A percentile compares a stretch with the other conserved stretches of the same genome.
Conservation (phyloP, 179 eudicot species). For the Spergularia azorica region DNA sequence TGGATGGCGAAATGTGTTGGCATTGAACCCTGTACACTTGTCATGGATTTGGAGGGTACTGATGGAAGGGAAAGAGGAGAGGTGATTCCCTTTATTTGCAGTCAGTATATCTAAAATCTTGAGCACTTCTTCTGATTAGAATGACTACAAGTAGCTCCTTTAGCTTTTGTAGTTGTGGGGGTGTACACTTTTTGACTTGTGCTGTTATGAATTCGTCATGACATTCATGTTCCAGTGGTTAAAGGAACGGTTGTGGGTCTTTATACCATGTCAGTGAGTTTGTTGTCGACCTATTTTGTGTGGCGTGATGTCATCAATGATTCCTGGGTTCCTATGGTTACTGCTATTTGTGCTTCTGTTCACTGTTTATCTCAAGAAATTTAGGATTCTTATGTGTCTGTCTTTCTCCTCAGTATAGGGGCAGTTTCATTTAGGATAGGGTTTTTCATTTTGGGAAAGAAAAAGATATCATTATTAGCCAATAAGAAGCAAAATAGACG, state of each 20-base stretch:
- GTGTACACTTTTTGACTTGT: not conserved
- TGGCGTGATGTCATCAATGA: no score
- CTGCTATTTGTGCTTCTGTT: no score
- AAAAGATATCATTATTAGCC: not conserved
- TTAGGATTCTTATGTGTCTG: not conserved
- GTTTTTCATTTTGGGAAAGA: not conserved
- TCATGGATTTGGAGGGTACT: conserved; percentile 86
- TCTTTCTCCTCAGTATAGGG: not conserved
- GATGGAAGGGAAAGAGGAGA: conserved; percentile 87
- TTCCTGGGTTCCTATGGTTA: no score
- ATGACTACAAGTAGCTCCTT: not conserved
- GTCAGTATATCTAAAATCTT: not conserved
- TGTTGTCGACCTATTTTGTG: not conserved
- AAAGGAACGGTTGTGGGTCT: not conserved
- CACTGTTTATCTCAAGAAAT: no score
- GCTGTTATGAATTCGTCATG: not conserved
- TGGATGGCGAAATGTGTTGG: conserved; percentile 70
- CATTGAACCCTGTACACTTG: conserved; percentile 66
- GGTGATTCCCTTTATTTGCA: conserved; percentile 36
- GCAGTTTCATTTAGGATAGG: not conserved
- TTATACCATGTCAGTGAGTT: not conserved
- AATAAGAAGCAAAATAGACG: not conserved
- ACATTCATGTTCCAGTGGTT: not conserved
- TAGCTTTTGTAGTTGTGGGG: not conserved
- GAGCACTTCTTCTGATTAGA: not conserved